Percentiles rank a stretch among this genome's conserved stretches.
phyloP scores from a whole-genome alignment of 495 filamentous ascomycete genomes.

The Trichoderma reesei region DNA sequence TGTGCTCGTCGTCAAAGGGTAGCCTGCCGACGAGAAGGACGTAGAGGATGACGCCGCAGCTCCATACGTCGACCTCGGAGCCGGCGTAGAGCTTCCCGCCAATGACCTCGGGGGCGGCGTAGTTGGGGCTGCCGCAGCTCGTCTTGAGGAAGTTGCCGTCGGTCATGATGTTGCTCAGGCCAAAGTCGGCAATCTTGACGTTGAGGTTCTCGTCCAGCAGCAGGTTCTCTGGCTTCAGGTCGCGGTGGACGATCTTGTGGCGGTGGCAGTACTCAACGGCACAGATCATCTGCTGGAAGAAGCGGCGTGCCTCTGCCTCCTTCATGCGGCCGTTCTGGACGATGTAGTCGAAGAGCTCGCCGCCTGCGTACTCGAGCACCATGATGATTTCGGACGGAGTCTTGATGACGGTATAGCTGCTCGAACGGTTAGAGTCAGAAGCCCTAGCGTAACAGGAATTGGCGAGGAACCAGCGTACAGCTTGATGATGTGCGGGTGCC shows the following conservation, averaged over 20 bases:
- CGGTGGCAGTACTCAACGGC: constrained; percentile 98
- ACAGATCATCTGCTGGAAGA: constrained; percentile 99
- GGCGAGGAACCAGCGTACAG: constrained; percentile 47
- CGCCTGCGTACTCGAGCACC: constrained; percentile 95
- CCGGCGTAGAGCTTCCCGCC: constrained; percentile 95
- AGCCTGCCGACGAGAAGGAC: constrained; percentile 84
- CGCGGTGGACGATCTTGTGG: constrained; percentile 97
- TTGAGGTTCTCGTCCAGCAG: constrained; percentile 88
- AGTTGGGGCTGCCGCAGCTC: constrained; percentile 95
- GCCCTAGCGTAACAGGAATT: neutral
- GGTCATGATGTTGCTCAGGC: constrained; percentile 98
- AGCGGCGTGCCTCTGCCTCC: constrained; percentile 82
- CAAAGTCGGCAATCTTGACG: constrained; percentile 98
- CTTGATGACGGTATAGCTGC: constrained; percentile 90
- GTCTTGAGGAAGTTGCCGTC: constrained; percentile 98
- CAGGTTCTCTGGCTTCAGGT: constrained; percentile 95
- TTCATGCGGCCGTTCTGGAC: constrained; percentile 82
- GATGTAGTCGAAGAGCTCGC: constrained; percentile 95
- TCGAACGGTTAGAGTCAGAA: neutral
- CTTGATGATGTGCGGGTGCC: constrained; percentile 98
- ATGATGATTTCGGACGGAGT: constrained; percentile 91
- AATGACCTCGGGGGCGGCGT: constrained; percentile 95
- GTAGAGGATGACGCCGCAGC: constrained; percentile 96
- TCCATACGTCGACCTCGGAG: constrained; percentile 98
- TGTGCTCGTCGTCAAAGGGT: constrained; percentile 95